Base-by-base conservation (phyloP, 441 rosid species). In the Eruca vesicaria region DNA sequence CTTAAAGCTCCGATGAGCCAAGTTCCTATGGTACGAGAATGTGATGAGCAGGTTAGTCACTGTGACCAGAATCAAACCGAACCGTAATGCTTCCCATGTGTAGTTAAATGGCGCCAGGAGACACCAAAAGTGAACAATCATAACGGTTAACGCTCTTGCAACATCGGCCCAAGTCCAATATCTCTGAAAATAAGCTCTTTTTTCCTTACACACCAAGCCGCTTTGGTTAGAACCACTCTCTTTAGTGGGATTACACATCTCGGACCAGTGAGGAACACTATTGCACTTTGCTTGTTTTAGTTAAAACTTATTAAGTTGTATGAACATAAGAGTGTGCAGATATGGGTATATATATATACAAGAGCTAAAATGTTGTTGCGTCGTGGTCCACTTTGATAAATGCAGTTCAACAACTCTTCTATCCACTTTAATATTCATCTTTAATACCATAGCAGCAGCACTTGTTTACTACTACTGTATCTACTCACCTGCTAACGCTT, bases 151-250 rank as follows among this genome's bases (percentile, higher is more conserved):
- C 8, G 79, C 87, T 23, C 86, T 83, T 41, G 78, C 62, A 9
- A 85, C 64, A 75, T 92, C 98, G 75, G 73, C 16, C 7, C 75
- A 19, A 14, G 75, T 86, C 96, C 95, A 91, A 14, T 83, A 79
- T 82, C 97, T 87, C 14, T 77, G 82, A 67, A 73, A 69, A 77
- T 7, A 43, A 3, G 66, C 14, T 6, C 66, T 76, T 2, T 63
- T 43, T 48, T 33, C 12, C 28, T 70, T 71, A 9, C 6, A 5
- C 28, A 77, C 29, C 0, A 9, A 26, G 7, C 28, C 36, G 12
- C 14, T 68, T 61, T 19, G 68, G 74, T 57, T 68, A 28, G 74
- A 52, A 48, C 21, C 64, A 62, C 53, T 41, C 4, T 53, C 50
- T 62, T 57, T 69, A 53, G 41, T 20, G 29, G 69, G 69, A 53